Conservation (phyloP, 805 yeast genomes). For the Yamadazyma endophytica region DNA sequence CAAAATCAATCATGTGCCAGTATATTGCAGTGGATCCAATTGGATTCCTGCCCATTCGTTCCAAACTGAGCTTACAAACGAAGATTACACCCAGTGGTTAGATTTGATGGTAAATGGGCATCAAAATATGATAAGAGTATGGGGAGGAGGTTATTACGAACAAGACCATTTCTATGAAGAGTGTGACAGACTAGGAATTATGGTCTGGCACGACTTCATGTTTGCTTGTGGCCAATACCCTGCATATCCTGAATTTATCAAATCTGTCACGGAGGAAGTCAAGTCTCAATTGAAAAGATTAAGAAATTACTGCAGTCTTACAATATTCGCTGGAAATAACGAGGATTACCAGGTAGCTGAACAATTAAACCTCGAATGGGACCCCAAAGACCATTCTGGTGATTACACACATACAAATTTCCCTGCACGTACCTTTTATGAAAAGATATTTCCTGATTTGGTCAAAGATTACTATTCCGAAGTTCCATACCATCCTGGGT, state of each 20-base stretch:
- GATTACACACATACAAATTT: conserved; percentile 29
- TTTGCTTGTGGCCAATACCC: conserved; percentile 58
- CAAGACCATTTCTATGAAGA: conserved; percentile 36
- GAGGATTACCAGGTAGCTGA: conserved; percentile 48
- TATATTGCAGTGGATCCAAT: conserved; percentile 38
- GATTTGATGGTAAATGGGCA: conserved; percentile 31
- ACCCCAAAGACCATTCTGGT: conserved; percentile 18
- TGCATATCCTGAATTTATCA: conserved; percentile 30
- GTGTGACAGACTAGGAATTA: conserved; percentile 41
- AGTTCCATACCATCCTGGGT: conserved; percentile 43
- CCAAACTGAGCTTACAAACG: conserved; percentile 22
- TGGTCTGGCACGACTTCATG: conserved; percentile 57
- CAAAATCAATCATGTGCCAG: conserved; percentile 34
- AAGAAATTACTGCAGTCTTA: conserved; percentile 37
- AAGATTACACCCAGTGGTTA: conserved; percentile 37
- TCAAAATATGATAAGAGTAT: conserved; percentile 43
- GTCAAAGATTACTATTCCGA: conserved; percentile 18
- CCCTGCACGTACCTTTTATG: conserved; percentile 44
- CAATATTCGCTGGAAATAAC: conserved; percentile 42
- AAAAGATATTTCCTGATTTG: conserved; percentile 31
- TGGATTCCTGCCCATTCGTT: conserved; percentile 50
- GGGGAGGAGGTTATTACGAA: conserved; percentile 51
- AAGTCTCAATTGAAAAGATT: conserved; percentile 36
- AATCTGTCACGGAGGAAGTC: conserved; percentile 33
- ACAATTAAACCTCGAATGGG: conserved; percentile 24